Evolutionary conservation across 257 asterid species (phyloP).

Genomic region (Linderniella brevidens): DNA sequence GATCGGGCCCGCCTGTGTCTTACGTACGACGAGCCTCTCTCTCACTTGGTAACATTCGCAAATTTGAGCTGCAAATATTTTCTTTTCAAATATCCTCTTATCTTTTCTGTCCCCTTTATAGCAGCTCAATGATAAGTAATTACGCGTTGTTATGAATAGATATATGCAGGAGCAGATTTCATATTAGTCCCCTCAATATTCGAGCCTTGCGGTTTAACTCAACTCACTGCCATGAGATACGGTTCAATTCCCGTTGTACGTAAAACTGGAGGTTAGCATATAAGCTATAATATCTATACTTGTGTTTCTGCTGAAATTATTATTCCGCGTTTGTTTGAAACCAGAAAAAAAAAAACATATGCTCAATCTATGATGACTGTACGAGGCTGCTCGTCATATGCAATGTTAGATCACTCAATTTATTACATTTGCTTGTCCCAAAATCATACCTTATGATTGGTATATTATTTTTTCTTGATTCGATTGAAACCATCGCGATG

Average conservation of each 20-base stretch:
- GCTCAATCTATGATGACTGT: too few relatives aligned
- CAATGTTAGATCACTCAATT: background rate
- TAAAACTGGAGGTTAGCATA: conserved; percentile 80
- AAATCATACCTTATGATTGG: background rate
- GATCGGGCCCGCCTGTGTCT: conserved; percentile 80
- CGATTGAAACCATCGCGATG: too few relatives aligned
- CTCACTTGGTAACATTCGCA: conserved; percentile 63
- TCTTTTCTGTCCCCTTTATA: too few relatives aligned
- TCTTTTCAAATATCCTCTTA: too few relatives aligned
- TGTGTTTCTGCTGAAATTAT: background rate
- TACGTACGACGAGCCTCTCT: conserved; percentile 92
- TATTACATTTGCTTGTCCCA: background rate
- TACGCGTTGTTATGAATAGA: conserved; percentile 25
- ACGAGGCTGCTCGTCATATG: too few relatives aligned
- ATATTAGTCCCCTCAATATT: conserved; percentile 89
- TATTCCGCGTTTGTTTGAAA: background rate
- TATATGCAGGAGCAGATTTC: conserved; percentile 94
- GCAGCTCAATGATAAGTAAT: too few relatives aligned
- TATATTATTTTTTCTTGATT: background rate
- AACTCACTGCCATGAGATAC: conserved; percentile 97
- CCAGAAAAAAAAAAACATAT: background rate
- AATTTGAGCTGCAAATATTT: too few relatives aligned
- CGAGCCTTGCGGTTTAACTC: conserved; percentile 99
- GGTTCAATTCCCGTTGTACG: conserved; percentile 95
- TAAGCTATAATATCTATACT: background rate